These are phyloP conservation scores for Cladorrhinum samala DNA, from an alignment of 495 filamentous ascomycete genomes.

Conservation along the genomic window DNA sequence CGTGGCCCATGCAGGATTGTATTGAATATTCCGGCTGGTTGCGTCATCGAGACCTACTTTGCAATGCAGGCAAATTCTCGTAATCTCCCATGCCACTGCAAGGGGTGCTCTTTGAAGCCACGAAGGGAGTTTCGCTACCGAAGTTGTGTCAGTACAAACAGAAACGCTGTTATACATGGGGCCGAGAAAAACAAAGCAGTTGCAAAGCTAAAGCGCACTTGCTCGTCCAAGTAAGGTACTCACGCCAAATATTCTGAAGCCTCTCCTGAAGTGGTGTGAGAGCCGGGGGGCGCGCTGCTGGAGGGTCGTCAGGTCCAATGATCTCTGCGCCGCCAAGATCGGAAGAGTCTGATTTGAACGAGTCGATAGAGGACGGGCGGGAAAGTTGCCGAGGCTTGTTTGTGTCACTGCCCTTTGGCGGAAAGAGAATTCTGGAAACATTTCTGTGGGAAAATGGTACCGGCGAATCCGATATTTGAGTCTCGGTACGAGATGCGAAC, in stretches of 20 bases:
- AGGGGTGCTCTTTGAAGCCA: slow-evolving; percentile 35
- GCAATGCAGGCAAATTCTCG: slow-evolving; percentile 39
- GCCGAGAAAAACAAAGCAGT: too few species aligned
- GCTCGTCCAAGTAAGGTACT: too few species aligned
- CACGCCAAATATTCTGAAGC: slow-evolving; percentile 28
- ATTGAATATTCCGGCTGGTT: slow-evolving; percentile 14
- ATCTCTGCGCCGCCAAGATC: not conserved
- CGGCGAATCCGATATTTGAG: too few species aligned
- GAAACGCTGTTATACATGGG: too few species aligned
- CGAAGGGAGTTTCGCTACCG: slow-evolving; percentile 30
- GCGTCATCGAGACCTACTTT: slow-evolving; percentile 28
- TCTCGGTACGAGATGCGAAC: not conserved
- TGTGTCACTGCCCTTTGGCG: not conserved
- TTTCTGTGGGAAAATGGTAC: too few species aligned
- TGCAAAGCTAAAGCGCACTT: too few species aligned
- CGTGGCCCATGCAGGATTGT: slow-evolving; percentile 32
- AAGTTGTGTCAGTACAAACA: slow-evolving; percentile 4
- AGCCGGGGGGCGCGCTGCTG: not conserved
- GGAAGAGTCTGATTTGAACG: not conserved
- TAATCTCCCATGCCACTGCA: slow-evolving; percentile 41
- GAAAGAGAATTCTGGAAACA: not conserved
- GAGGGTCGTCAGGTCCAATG: not conserved
- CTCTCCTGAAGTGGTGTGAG: slow-evolving; percentile 6
- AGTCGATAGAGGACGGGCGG: not conserved
- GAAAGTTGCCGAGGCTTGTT: not conserved